Conservation (phyloP, 2,329 filamentous ascomycete genomes). For the Neonectria neomacrospora region DNA sequence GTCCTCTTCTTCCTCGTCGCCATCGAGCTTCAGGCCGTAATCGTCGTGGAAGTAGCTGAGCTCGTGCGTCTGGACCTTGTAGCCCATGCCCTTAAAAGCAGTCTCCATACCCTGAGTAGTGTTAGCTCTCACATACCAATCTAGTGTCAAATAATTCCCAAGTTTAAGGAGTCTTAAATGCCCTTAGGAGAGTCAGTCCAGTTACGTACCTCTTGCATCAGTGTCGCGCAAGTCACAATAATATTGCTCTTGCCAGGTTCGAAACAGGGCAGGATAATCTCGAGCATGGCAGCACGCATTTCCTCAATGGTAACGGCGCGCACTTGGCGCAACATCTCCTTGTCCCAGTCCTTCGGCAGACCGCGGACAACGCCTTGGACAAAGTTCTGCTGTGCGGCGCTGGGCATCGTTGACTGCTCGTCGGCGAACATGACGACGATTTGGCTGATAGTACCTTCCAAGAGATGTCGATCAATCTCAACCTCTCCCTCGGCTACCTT, state of each 20-base stretch:
- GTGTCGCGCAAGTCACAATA: constrained; percentile 86
- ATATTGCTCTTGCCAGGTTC: constrained; percentile 83
- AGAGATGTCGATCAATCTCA: constrained; percentile 80
- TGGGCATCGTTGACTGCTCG: constrained; percentile 85
- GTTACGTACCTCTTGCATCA: constrained; percentile 81
- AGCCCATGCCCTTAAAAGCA: constrained; percentile 79
- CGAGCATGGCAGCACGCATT: constrained; percentile 77
- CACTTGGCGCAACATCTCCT: constrained; percentile 80
- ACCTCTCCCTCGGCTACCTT: constrained; percentile 78
- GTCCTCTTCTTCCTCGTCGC: constrained; percentile 65
- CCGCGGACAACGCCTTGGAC: constrained; percentile 81
- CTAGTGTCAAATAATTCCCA: background rate
- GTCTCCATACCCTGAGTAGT: constrained; percentile 74
- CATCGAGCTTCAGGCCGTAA: constrained; percentile 81
- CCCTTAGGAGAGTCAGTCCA: background rate
- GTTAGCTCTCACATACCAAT: constrained; percentile 19
- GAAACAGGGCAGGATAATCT: constrained; percentile 84
- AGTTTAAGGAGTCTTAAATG: background rate
- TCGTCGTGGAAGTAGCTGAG: constrained; percentile 88
- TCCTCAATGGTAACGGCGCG: constrained; percentile 80
- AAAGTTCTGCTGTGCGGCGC: constrained; percentile 86
- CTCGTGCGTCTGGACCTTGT: constrained; percentile 78
- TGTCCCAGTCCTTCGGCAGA: constrained; percentile 80
- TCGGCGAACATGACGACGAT: constrained; percentile 90
- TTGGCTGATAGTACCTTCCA: constrained; percentile 90